Conservation (phyloP, 2,329 filamentous ascomycete species). For the Colletotrichum tropicale region DNA sequence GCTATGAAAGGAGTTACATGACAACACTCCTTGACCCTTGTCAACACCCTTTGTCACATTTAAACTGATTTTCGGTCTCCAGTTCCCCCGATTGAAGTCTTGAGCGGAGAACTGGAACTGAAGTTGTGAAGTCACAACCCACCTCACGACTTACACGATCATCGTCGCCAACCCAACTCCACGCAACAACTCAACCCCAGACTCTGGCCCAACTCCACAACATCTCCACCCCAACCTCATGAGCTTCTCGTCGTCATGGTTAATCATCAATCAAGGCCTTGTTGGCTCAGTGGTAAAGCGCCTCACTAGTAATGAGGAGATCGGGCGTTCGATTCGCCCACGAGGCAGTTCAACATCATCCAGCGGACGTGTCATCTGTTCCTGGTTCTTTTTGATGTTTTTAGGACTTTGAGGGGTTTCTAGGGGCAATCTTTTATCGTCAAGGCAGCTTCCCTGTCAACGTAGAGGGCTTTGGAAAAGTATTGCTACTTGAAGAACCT, state of each 20-base stretch:
- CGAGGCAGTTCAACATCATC: accelerated
- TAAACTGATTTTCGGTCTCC: too few species aligned
- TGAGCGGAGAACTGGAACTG: not conserved
- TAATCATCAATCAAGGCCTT: not conserved
- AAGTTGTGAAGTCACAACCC: not conserved
- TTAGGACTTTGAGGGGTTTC: not conserved
- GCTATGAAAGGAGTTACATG: not conserved
- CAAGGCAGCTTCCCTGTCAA: too few species aligned
- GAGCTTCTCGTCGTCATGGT: not conserved
- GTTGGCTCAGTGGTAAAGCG: not conserved
- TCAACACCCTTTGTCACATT: not conserved
- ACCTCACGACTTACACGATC: not conserved
- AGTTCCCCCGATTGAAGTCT: too few species aligned
- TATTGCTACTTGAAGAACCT: too few species aligned
- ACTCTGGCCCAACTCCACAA: not conserved
- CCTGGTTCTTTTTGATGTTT: not conserved
- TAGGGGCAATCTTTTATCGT: too few species aligned
- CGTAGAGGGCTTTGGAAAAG: too few species aligned
- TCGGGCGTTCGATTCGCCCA: not conserved
- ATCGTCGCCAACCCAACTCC: not conserved
- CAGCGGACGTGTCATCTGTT: accelerated
- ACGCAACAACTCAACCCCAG: not conserved
- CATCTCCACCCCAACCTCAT: not conserved
- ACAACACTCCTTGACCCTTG: not conserved
- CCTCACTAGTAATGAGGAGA: not conserved